Base-by-base conservation (phyloP, 1,284 basidiomycete genomes). In the Tremellales sp. region DNA sequence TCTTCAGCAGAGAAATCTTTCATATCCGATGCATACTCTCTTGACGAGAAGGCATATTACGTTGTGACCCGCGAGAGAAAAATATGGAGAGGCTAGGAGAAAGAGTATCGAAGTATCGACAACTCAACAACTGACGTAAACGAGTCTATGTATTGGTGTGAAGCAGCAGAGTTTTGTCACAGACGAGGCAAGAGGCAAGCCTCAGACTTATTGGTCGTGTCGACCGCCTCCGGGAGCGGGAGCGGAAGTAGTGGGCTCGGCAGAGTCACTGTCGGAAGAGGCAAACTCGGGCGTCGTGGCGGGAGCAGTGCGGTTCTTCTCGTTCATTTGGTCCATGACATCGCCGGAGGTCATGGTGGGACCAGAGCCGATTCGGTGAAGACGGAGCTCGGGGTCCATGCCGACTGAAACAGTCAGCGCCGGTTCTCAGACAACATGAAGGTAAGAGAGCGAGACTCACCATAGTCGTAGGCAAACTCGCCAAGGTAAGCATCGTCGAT, bases 401-500 rank as follows among this genome's bases (percentile, higher is more conserved):
- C 65, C 70, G 41, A 72, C n/a, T n/a, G n/a, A n/a, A n/a, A n/a
- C n/a, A n/a, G n/a, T n/a, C n/a, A n/a, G n/a, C 68, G 43, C 42
- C 15, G 1, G 17, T n/a, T n/a, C n/a, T n/a, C n/a, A n/a, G n/a
- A n/a, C n/a, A n/a, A n/a, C n/a, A n/a, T n/a, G 43, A 22, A 39
- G 17, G 22, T 19, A 54, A 13, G 82, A 84, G 52, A 88, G n/a
- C n/a, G n/a, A n/a, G n/a, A n/a, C n/a, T n/a, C n/a, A n/a, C n/a
- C 87, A 61, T 89, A 91, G 75, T 92, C 88, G 70, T 91, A 90
- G n/a, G 87, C 87, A 61, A 84, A 90, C 76, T 97, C 93, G 63
- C 93, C 93, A 79, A 96, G 85, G 77, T 93, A 88, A 12, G 84
- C 82, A 65, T 96, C 89, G 71, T 97, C 94, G 56, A 96, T 84